Base-by-base conservation (phyloP, 306 rosid genomes). In the Citrullus amarus region DNA sequence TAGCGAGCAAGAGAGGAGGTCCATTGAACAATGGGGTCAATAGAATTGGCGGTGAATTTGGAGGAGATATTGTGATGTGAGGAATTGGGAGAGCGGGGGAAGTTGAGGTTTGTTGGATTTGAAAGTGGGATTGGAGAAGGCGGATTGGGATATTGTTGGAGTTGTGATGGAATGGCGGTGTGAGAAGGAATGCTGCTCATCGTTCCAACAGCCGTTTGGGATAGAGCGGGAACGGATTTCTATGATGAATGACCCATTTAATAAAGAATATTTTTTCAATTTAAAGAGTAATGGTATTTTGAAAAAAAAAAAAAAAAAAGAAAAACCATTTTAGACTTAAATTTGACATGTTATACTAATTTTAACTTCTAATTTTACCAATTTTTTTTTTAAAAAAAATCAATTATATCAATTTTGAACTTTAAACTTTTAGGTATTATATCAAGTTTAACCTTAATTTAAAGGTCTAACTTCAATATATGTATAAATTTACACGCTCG, bases 1-100 rank as follows among this genome's bases (percentile, higher is more conserved):
- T 67, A 88, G 39, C 84, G 87, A 75, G 96, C 87, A 59, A 94
- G 89, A 36, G 96, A 89, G 28, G 96, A 82, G 66, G 98, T 92
- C 98, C 98, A 94, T 80, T 60, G 14, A 13, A 90, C 88, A 39
- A 83, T 82, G 9, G 85, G 89, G 53, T 91, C 84, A 0, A 80
- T 67, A 60, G 80, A 73, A 10, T 75, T 83, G 55, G 71, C 34
- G 79, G 38, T 17, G 44, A 11, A 87, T 70, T 38, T 76, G 15
- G 80, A 57, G 22, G 89, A 75, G 58, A 84, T 57, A 25, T 76
- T 68, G 80, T 36, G 85, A n/a, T 80, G 84, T 12, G 60, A 20
- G 59, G 60, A 34, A 0, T 13, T 81, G 39, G 77, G 38, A 2
- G 69, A 63, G 73, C 75, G 84, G 11, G 83, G 70, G 36, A 72